Evolutionary conservation across 805 yeast species (phyloP), one percentile per base, ranked within the genome.

Genomic region (Cephaloascus fragrans): DNA sequence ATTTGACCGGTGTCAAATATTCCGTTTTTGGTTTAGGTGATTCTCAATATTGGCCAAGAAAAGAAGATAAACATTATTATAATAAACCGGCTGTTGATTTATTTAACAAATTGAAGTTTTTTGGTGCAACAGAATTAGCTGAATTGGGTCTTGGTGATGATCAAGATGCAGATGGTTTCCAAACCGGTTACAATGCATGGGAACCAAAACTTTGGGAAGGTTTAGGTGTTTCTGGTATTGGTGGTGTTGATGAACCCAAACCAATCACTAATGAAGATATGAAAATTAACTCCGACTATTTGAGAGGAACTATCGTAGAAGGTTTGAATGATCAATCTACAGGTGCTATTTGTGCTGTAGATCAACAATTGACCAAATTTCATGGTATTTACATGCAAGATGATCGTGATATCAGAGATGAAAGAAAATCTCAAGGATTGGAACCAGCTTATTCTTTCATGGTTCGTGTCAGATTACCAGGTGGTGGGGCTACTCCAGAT

Each of bases 321-420:
- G 96, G 90, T 29, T 72, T 90, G 43, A 54, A 59, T 41, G 97
- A 90, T 57, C 71, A 73, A 41, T 70, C 87, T 3, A 90, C 97
- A 8, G 96, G 97, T 46, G 89, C 96, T 14, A 84, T 90, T 47
- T 74, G 83, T 47, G 93, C 96, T 12, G 75, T 76, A 41, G 97
- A 88, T 62, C 95, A 88, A 64, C 97, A 89, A 63, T 63, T 90
- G 59, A 88, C 97, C 48, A 90, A 90, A 64, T 90, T 90, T 77
- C 97, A 90, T 61, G 97, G 97, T 64, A 87, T 88, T 49, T 90
- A 90, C 61, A 87, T 90, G 95, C 97, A 90, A 67, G 97, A 90
- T 61, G 97, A 90, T 59, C 85, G 97, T 68, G 97, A 90, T 61
- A 70, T 90, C 43, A 77, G 97, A 60, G 97, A 90, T 41, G 83